Conservation (phyloP, 257 asterid species). For the Datura wrightii region DNA sequence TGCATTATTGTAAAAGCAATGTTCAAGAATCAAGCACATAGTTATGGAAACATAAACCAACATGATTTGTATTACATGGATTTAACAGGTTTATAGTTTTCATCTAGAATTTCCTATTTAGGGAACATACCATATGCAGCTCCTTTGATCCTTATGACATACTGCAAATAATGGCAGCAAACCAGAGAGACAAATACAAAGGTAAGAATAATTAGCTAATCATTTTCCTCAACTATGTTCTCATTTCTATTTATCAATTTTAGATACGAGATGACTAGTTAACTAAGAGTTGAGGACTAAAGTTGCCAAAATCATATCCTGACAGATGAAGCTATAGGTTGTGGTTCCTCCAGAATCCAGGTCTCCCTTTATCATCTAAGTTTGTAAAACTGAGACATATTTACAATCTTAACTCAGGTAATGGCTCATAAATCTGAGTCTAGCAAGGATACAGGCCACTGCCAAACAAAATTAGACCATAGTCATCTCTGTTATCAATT, state of each 20-base stretch:
- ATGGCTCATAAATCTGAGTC: constrained; percentile 5
- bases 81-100: background rate
- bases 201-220: constrained; percentile 18
- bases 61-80: background rate
- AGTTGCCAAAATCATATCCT: constrained; percentile 9
- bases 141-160: constrained; percentile 26
- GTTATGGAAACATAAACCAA: background rate
- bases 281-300: background rate
- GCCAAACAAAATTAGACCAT: constrained; percentile 4
- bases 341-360: background rate
- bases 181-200: background rate
- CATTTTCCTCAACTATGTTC: background rate
- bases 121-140: constrained; percentile 23
- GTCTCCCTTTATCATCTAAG: constrained; percentile 13
- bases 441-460: background rate
- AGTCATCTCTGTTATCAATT: background rate
- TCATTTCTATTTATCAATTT: constrained; percentile 20
- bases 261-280: constrained; percentile 9
- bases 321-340: background rate
- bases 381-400: constrained; percentile 19
- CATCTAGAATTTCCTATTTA: background rate
- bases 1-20: constrained; percentile 23
- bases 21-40: background rate
- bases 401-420: background rate
- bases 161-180: background rate